phyloP scores from a whole-genome alignment of 345 rosid species.

The Citrus cavaleriei region DNA sequence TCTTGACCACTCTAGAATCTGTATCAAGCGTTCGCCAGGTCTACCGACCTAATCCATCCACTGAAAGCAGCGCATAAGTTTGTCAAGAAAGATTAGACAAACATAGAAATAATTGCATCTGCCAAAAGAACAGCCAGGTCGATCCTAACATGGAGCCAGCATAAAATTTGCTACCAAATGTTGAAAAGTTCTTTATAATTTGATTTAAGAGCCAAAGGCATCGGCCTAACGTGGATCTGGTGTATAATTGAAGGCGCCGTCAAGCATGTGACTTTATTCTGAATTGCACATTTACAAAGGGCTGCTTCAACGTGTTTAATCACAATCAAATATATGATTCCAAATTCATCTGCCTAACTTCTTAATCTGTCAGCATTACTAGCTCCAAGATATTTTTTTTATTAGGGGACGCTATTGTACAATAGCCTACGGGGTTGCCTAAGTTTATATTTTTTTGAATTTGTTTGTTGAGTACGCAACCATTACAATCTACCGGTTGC shows the following conservation, averaged over 20 bases:
- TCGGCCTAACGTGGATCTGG: neutral
- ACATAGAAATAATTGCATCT: neutral
- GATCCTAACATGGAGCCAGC: neutral
- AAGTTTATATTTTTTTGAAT: no score
- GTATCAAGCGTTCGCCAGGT: neutral
- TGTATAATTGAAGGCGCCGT: neutral
- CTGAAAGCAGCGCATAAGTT: neutral
- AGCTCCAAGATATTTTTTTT: neutral
- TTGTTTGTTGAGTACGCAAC: no score
- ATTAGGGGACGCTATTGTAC: neutral
- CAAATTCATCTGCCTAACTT: neutral
- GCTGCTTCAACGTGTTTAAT: slow-evolving; percentile 3
- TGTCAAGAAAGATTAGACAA: neutral
- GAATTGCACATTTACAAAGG: neutral
- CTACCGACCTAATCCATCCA: neutral
- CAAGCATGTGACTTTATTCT: slow-evolving; percentile 18
- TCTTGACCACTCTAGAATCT: neutral
- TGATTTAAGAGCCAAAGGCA: neutral
- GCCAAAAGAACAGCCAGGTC: neutral
- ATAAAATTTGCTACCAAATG: neutral
- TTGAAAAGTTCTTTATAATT: neutral
- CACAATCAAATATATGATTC: neutral
- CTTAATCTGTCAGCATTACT: neutral
- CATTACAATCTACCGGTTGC: no score
- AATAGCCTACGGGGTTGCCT: no score